Conservation (phyloP, 805 yeast species). For the Saccharomyces kudriavzevii region DNA sequence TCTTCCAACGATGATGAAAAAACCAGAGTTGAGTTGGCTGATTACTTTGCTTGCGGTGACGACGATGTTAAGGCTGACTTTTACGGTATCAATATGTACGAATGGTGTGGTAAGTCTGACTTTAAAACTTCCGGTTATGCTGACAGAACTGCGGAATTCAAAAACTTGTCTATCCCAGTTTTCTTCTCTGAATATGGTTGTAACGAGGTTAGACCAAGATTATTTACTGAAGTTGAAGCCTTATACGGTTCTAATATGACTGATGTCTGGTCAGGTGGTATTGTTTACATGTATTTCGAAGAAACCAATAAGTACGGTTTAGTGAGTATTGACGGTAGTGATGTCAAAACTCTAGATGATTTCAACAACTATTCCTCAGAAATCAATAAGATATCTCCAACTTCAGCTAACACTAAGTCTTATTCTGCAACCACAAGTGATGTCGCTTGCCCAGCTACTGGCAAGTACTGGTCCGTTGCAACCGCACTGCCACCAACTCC, state of each 20-base stretch:
- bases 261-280: slow-evolving; percentile 84
- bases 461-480: slow-evolving; percentile 55
- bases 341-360: slow-evolving; percentile 56
- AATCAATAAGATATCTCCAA: slow-evolving; percentile 48
- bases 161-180: slow-evolving; percentile 58
- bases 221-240: slow-evolving; percentile 62
- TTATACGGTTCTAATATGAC: slow-evolving; percentile 63
- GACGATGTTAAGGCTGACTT: slow-evolving; percentile 60
- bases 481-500: slow-evolving; percentile 77
- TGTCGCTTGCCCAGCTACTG: slow-evolving; percentile 54
- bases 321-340: slow-evolving; percentile 42
- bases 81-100: slow-evolving; percentile 85
- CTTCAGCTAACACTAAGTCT: slow-evolving; percentile 36
- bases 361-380: slow-evolving; percentile 54
- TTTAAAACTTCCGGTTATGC: slow-evolving; percentile 57
- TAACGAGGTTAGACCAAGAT: slow-evolving; percentile 60
- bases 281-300: slow-evolving; percentile 77
- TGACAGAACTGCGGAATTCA: slow-evolving; percentile 54
- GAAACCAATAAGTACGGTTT: slow-evolving; percentile 71
- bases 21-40: slow-evolving; percentile 61
- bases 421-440: slow-evolving; percentile 37
- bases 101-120: slow-evolving; percentile 71
- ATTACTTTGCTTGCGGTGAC: slow-evolving; percentile 70
- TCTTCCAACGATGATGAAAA: slow-evolving; percentile 68
- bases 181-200: slow-evolving; percentile 84